Evolutionary conservation across 176 grass and related monocot species (phyloP).

Genomic region (Chloris gayana): DNA sequence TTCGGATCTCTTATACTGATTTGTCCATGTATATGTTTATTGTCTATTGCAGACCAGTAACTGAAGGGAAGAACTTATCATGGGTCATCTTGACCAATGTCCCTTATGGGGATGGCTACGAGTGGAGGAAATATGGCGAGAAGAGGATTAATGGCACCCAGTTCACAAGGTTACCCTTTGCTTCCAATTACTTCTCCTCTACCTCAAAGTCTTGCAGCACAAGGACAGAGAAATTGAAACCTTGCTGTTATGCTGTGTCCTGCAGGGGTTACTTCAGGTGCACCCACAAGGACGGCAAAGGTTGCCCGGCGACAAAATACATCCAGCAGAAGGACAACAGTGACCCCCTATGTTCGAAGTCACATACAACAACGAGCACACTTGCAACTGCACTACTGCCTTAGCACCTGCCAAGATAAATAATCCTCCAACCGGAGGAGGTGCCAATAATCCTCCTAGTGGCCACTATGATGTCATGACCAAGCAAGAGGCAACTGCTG

Average conservation of each 20-base stretch:
- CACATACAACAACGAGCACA: slow-evolving; percentile 37
- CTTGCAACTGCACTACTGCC: not conserved
- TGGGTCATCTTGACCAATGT: not conserved
- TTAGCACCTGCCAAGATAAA: not conserved
- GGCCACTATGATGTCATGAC: too few species aligned
- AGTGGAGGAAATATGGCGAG: slow-evolving; percentile 40
- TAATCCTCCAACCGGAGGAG: not conserved
- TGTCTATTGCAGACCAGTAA: not conserved
- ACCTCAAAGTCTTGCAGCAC: too few species aligned
- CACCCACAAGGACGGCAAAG: slow-evolving; percentile 24
- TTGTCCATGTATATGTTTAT: not conserved
- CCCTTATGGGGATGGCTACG: slow-evolving; percentile 32
- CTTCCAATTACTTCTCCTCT: not conserved
- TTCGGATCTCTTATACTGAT: not conserved
- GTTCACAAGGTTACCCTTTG: not conserved
- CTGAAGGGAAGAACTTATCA: not conserved
- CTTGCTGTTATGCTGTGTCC: too few species aligned
- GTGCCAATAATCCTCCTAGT: not conserved
- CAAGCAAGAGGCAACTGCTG: not conserved
- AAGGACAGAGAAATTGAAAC: not conserved
- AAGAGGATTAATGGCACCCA: slow-evolving; percentile 29
- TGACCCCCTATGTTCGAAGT: slow-evolving; percentile 6
- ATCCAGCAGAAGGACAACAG: slow-evolving; percentile 22
- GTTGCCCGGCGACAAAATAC: slow-evolving; percentile 20
- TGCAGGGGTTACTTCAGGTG: slow-evolving; percentile 43